phyloP scores from a whole-genome alignment of 305 asterid species.

The Fraxinus greggii region DNA sequence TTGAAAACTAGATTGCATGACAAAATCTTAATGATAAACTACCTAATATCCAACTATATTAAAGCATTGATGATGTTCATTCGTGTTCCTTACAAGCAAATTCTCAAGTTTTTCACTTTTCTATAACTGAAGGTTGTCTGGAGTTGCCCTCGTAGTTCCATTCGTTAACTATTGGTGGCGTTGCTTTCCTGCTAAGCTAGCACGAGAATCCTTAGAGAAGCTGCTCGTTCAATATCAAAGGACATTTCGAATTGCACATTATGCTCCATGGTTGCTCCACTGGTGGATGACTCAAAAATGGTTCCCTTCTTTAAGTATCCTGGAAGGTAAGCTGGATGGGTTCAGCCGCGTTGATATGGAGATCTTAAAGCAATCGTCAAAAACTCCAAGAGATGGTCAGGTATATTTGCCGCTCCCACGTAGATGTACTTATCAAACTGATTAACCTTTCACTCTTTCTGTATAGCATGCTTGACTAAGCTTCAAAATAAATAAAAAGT shows the following conservation, averaged over 20 bases:
- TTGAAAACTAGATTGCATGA: too few species aligned
- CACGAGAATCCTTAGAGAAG: conserved; percentile 31
- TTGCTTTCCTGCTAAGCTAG: conserved; percentile 40
- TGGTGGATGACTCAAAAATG: conserved; percentile 67
- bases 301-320: conserved; percentile 39
- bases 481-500: background rate
- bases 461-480: background rate
- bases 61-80: background rate
- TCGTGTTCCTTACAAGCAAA: background rate
- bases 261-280: conserved; percentile 49
- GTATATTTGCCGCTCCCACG: conserved; percentile 25
- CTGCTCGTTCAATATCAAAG: conserved; percentile 31
- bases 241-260: conserved; percentile 47
- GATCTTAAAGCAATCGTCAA: conserved; percentile 33
- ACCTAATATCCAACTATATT: too few species aligned
- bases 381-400: conserved; percentile 37
- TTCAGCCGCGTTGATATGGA: conserved; percentile 42
- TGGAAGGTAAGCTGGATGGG: conserved; percentile 31
- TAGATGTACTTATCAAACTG: background rate
- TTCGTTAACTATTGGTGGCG: conserved; percentile 52
- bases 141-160: conserved; percentile 56
- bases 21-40: too few species aligned
- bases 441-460: background rate
- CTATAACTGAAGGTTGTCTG: conserved; percentile 36
- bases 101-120: background rate